A percentile compares a stretch with the other conserved stretches of the same genome.
Evolutionary conservation across 2,329 filamentous ascomycete species (phyloP).

Genomic region (Sporothrix sp.): DNA sequence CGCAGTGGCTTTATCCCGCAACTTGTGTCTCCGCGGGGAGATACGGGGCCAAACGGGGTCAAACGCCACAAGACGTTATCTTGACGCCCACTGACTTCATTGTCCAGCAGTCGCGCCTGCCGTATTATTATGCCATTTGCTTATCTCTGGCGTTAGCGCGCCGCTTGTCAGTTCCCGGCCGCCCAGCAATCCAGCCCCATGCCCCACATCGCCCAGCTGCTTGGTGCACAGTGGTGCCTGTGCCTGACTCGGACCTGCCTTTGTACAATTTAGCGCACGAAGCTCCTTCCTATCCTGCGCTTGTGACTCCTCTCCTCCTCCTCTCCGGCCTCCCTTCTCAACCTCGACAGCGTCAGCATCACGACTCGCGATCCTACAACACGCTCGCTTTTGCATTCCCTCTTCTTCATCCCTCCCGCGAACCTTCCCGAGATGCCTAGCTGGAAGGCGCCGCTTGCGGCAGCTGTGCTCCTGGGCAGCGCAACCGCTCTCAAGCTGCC

Average conservation of each 20-base stretch:
- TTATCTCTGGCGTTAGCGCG: slow-evolving; percentile 8
- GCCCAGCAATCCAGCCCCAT: neutral
- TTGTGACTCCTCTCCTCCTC: neutral
- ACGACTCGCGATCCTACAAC: neutral
- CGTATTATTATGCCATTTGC: slow-evolving; percentile 5
- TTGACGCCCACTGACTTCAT: neutral
- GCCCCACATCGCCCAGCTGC: too few species aligned
- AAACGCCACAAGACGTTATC: neutral
- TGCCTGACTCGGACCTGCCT: slow-evolving; percentile 6
- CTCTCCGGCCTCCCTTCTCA: neutral
- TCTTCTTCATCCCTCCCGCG: neutral
- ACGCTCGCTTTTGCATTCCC: neutral
- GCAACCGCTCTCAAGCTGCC: slow-evolving; percentile 12
- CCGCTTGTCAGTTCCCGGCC: too few species aligned
- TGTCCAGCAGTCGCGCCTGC: neutral
- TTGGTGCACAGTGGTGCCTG: too few species aligned
- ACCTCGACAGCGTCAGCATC: too few species aligned
- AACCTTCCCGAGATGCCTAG: slow-evolving; percentile 3
- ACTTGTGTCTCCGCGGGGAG: too few species aligned
- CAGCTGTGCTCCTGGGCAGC: slow-evolving; percentile 15
- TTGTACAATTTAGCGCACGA: neutral
- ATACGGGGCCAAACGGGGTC: too few species aligned
- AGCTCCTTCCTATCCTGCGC: neutral
- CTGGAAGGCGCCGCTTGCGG: slow-evolving; percentile 14
- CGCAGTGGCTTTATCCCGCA: too few species aligned